phyloP scores from a whole-genome alignment of 2,329 filamentous ascomycete species.

The Penicillium brevicompactum region DNA sequence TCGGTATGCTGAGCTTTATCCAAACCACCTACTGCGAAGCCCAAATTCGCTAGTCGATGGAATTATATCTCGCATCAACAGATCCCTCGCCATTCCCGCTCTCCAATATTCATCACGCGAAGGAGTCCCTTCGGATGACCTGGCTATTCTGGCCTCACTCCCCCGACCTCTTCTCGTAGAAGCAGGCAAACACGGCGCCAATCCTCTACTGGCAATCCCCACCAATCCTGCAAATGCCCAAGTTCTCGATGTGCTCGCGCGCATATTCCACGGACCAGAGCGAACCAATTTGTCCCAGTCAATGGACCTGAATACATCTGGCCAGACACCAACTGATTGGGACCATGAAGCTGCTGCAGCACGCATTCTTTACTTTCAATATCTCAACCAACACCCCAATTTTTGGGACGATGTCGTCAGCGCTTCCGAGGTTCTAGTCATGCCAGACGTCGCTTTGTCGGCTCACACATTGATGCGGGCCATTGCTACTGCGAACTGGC shows the following conservation, averaged over 20 bases:
- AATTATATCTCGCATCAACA: constrained; percentile 51
- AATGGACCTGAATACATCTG: constrained; percentile 34
- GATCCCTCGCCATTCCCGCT: constrained; percentile 48
- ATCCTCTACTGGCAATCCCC: constrained; percentile 54
- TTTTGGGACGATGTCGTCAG: constrained; percentile 56
- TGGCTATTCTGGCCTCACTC: constrained; percentile 60
- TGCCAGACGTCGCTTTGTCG: constrained; percentile 59
- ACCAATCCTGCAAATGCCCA: constrained; percentile 56
- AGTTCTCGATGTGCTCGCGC: constrained; percentile 57
- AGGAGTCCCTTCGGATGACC: constrained; percentile 57
- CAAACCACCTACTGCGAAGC: constrained; percentile 55
- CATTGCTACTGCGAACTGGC: constrained; percentile 59
- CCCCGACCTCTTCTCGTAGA: constrained; percentile 57
- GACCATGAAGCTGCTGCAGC: constrained; percentile 55
- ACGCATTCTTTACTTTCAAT: constrained; percentile 57
- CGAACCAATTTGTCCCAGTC: constrained; percentile 26
- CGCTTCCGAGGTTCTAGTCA: constrained; percentile 59
- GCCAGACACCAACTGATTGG: constrained; percentile 41
- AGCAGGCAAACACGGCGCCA: constrained; percentile 38
- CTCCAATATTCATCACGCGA: constrained; percentile 53
- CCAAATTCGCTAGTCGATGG: constrained; percentile 43
- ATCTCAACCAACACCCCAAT: constrained; percentile 52
- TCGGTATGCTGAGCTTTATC: constrained; percentile 57
- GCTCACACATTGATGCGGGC: constrained; percentile 56
- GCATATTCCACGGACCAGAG: constrained; percentile 57